Evolutionary conservation across 805 yeast species (phyloP).

Genomic region (Monosporozyma yasuniensis): DNA sequence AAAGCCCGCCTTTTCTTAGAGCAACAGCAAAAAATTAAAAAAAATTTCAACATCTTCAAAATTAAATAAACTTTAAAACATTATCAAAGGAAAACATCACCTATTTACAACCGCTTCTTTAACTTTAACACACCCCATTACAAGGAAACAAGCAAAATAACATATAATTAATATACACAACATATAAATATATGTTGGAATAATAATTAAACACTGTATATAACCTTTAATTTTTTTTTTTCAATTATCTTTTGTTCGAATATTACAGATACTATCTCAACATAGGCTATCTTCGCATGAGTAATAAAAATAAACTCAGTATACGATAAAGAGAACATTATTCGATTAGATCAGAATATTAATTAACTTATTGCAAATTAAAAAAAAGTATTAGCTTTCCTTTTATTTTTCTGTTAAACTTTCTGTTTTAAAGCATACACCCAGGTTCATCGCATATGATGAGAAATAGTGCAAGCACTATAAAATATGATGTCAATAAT

Average conservation of each 20-base stretch:
- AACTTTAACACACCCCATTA: neutral
- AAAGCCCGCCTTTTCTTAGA: neutral
- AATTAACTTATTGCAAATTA: neutral
- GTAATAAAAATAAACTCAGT: neutral
- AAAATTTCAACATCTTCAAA: neutral
- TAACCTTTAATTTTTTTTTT: neutral
- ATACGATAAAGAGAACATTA: neutral
- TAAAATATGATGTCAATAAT: neutral
- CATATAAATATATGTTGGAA: neutral
- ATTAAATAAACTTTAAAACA: neutral
- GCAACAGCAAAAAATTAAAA: neutral
- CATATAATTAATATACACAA: neutral
- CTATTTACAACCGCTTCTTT: neutral
- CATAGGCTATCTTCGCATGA: neutral
- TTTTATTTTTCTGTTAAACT: neutral
- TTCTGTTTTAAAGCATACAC: neutral
- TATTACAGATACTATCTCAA: neutral
- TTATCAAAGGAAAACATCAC: neutral
- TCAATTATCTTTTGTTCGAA: neutral
- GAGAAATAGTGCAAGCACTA: neutral
- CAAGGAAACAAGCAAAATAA: neutral
- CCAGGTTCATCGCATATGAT: neutral
- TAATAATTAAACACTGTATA: neutral
- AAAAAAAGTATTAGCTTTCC: neutral
- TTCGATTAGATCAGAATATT: neutral